A percentile compares a stretch with the other conserved stretches of the same genome.
These are phyloP conservation scores for Arthrobotrys megalospora DNA, from an alignment of 2,329 filamentous ascomycete species.

Conservation along the genomic window DNA sequence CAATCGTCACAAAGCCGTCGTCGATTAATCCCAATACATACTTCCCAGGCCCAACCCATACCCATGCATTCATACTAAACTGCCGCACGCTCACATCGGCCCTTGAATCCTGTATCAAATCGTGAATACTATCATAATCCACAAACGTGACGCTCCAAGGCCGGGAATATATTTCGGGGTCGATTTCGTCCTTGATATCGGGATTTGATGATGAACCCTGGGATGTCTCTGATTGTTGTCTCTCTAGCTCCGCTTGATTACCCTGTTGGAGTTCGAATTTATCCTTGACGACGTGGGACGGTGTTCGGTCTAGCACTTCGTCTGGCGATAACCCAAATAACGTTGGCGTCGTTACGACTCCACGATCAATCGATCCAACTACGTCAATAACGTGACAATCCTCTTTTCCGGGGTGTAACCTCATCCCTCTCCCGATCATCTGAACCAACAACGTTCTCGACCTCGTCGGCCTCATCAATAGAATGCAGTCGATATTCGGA, in stretches of 20 bases:
- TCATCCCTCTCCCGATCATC: conserved; percentile 97
- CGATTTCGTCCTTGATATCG: conserved; percentile 1
- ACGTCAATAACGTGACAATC: conserved; percentile 97
- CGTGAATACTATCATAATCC: conserved; percentile 92
- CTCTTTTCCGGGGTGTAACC: conserved; percentile 82
- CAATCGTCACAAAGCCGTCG: conserved; percentile 56
- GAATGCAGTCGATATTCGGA: conserved; percentile 93
- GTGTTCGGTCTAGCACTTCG: conserved; percentile 79
- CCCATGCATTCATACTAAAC: conserved; percentile 45
- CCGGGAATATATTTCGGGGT: conserved; percentile 44
- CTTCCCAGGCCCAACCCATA: conserved; percentile 40
- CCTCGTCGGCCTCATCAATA: conserved; percentile 88
- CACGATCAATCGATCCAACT: conserved; percentile 86
- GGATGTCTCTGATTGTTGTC: conserved; percentile 1
- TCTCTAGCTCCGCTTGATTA: conserved; percentile 63
- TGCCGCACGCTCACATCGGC: conserved; percentile 83
- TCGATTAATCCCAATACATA: conserved; percentile 69
- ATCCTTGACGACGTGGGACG: conserved; percentile 74
- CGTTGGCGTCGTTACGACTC: conserved; percentile 90
- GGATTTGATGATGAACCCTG: not conserved
- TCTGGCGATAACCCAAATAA: conserved; percentile 91
- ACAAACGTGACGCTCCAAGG: conserved; percentile 79
- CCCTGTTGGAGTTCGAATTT: conserved; percentile 70
- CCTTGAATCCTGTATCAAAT: conserved; percentile 86
- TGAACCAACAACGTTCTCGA: conserved; percentile 95